These are phyloP conservation scores for Penicillium fimorum DNA, from an alignment of 495 filamentous ascomycete species.

Conservation along the genomic window DNA sequence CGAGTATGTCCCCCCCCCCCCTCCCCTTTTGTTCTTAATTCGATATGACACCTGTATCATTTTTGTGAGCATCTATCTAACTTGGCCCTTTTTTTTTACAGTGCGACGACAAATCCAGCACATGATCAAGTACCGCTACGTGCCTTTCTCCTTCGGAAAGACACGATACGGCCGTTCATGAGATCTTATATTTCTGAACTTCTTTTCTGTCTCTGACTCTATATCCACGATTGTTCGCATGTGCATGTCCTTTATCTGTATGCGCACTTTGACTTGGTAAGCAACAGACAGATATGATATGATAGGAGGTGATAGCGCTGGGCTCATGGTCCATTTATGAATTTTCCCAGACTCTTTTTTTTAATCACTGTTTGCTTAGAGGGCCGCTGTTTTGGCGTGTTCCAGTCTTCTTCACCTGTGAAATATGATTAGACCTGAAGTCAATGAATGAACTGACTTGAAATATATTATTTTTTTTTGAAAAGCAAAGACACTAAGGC, in stretches of 20 bases:
- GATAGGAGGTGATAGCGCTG: conserved; percentile 12
- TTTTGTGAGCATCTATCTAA: background rate
- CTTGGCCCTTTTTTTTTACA: conserved; percentile 30
- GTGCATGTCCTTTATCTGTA: conserved; percentile 19
- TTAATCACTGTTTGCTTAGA: conserved; percentile 23
- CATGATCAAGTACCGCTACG: conserved; percentile 99
- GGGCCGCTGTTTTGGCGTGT: conserved; percentile 15
- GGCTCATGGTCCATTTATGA: conserved; percentile 22
- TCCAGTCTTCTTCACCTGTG: conserved; percentile 21
- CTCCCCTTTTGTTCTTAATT: background rate
- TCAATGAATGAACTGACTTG: conserved; percentile 16
- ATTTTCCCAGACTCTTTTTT: conserved; percentile 15
- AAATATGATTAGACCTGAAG: conserved; percentile 32
- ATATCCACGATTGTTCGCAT: conserved; percentile 19
- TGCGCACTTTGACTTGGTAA: conserved; percentile 16
- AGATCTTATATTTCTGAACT: conserved; percentile 11
- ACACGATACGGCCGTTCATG: conserved; percentile 62
- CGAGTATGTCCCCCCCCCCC: conserved; percentile 64
- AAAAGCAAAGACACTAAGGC: background rate
- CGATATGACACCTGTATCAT: background rate
- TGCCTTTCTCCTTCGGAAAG: conserved; percentile 94
- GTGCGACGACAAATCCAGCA: conserved; percentile 99
- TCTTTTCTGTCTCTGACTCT: conserved; percentile 14
- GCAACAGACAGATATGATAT: conserved; percentile 21
- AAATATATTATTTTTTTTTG: conserved; percentile 10